Percentiles rank a stretch among this genome's conserved stretches.
Evolutionary conservation across 257 asterid genomes (phyloP).

Genomic region (Nicotiana sylvestris): DNA sequence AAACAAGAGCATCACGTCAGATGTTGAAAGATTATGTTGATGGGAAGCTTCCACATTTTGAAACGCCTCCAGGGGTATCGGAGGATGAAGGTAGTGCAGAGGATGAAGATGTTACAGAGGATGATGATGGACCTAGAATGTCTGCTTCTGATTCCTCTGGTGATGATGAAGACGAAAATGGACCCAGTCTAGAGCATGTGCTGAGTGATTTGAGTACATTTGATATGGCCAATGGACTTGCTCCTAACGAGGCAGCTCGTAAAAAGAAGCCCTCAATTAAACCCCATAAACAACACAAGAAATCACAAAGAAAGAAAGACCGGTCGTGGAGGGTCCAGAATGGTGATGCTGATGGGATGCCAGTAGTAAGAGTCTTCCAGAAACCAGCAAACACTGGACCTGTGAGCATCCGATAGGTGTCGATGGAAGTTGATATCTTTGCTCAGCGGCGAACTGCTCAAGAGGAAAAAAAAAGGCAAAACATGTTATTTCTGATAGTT

Average conservation of each 20-base stretch:
- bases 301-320: slow-evolving; percentile 81
- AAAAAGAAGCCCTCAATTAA: slow-evolving; percentile 41
- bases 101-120: slow-evolving; percentile 13
- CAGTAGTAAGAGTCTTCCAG: slow-evolving; percentile 63
- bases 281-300: slow-evolving; percentile 81
- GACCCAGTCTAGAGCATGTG: slow-evolving; percentile 46
- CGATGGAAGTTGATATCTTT: not conserved
- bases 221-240: slow-evolving; percentile 65
- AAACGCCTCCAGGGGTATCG: slow-evolving; percentile 58
- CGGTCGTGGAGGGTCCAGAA: slow-evolving; percentile 70
- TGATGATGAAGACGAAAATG: slow-evolving; percentile 29
- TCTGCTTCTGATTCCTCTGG: slow-evolving; percentile 42
- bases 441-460: too few relatives aligned
- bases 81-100: slow-evolving; percentile 27
- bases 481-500: too few relatives aligned
- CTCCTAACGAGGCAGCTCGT: slow-evolving; percentile 25
- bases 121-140: slow-evolving; percentile 17
- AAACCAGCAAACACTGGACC: slow-evolving; percentile 64
- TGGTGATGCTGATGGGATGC: slow-evolving; percentile 78
- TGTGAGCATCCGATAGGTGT: slow-evolving; percentile 14
- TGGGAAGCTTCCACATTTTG: slow-evolving; percentile 89
- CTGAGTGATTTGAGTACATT: slow-evolving; percentile 64
- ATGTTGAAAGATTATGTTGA: slow-evolving; percentile 88
- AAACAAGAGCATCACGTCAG: slow-evolving; percentile 81
- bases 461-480: too few relatives aligned